Percentiles rank a stretch among this genome's conserved stretches.
These are phyloP conservation scores for Debaryomyces coudertii DNA, from an alignment of 1,139 yeast species.

Conservation along the genomic window DNA sequence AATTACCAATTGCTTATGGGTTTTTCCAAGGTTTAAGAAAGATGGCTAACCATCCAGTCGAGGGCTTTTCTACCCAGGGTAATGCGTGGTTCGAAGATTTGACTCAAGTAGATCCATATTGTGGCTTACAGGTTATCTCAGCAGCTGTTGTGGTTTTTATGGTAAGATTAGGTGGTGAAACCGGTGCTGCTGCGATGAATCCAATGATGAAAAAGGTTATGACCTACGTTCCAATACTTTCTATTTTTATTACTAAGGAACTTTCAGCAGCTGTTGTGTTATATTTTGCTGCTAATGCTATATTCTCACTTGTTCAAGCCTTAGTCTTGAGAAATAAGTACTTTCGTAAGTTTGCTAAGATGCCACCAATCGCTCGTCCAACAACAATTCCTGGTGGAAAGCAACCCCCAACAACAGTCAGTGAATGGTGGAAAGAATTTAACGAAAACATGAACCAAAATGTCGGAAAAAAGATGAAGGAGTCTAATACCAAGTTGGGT, in stretches of 20 bases:
- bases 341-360: slow-evolving; percentile 60
- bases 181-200: slow-evolving; percentile 71
- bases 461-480: slow-evolving; percentile 38
- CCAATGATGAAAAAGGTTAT: slow-evolving; percentile 74
- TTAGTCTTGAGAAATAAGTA: slow-evolving; percentile 58
- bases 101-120: slow-evolving; percentile 84
- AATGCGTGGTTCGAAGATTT: slow-evolving; percentile 80
- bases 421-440: slow-evolving; percentile 45
- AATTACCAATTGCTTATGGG: slow-evolving; percentile 86
- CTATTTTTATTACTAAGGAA: slow-evolving; percentile 84
- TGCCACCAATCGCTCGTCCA: slow-evolving; percentile 67
- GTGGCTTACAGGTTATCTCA: slow-evolving; percentile 82
- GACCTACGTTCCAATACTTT: slow-evolving; percentile 73
- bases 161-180: slow-evolving; percentile 88
- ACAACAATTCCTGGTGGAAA: slow-evolving; percentile 30
- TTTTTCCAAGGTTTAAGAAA: slow-evolving; percentile 85
- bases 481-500: slow-evolving; percentile 41
- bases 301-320: slow-evolving; percentile 74
- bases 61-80: slow-evolving; percentile 81
- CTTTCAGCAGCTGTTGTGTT: slow-evolving; percentile 84
- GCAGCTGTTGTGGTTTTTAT: slow-evolving; percentile 79
- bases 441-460: slow-evolving; percentile 36
- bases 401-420: slow-evolving; percentile 34
- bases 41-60: slow-evolving; percentile 84
- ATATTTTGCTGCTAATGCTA: slow-evolving; percentile 81